Evolutionary conservation across 179 eudicot species (phyloP).

Genomic region (Actinidia arguta): DNA sequence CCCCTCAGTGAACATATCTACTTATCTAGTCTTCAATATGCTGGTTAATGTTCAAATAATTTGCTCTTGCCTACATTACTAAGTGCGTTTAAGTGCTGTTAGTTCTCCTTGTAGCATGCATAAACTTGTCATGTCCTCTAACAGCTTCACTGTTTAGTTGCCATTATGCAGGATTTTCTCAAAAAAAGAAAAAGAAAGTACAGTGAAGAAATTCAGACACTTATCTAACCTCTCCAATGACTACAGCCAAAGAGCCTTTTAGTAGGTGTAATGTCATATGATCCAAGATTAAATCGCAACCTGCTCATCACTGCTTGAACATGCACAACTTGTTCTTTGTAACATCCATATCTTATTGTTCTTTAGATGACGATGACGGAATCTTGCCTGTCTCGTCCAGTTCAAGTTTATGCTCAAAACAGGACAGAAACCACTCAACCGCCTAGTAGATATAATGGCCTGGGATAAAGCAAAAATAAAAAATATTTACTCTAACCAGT

Average conservation of each 20-base stretch:
- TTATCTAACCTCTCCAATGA: conserved; percentile 85
- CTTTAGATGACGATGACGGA: conserved; percentile 40
- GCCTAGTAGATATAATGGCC: conserved; percentile 84
- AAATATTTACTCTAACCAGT: conserved; percentile 11
- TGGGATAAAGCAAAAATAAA: conserved; percentile 27
- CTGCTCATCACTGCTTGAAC: conserved; percentile 64
- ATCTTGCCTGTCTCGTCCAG: conserved; percentile 25
- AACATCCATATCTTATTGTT: conserved; percentile 55
- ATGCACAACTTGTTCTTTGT: conserved; percentile 70
- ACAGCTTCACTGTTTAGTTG: too few relatives aligned
- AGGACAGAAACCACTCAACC: conserved; percentile 83
- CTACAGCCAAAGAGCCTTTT: conserved; percentile 76
- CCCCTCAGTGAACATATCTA: too few relatives aligned
- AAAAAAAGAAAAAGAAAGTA: background rate
- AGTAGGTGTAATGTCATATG: conserved; percentile 64
- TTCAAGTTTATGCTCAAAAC: conserved; percentile 51
- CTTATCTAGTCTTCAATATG: too few relatives aligned
- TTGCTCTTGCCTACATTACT: too few relatives aligned
- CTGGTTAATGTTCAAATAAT: too few relatives aligned
- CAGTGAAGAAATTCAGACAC: background rate
- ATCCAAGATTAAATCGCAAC: conserved; percentile 53
- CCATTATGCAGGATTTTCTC: background rate
- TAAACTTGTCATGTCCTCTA: too few relatives aligned
- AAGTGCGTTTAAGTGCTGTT: too few relatives aligned
- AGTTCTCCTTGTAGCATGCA: too few relatives aligned